These are phyloP conservation scores for Fusarium drepaniforme DNA, from an alignment of 2,329 filamentous ascomycete genomes.

Conservation along the genomic window DNA sequence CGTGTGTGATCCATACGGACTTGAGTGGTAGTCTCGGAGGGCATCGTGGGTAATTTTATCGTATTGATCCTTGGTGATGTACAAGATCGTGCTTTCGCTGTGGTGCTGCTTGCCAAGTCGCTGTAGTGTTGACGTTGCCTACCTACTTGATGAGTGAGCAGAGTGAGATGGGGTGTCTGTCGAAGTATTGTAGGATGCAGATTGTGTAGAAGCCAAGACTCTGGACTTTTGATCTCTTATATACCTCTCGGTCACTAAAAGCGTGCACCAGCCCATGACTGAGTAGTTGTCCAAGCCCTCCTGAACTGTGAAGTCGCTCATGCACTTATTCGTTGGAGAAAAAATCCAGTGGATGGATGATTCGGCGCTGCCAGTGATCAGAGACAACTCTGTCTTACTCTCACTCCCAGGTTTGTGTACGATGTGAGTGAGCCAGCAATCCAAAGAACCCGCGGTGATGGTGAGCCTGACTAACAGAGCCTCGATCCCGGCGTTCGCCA, in stretches of 20 bases:
- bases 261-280: background rate
- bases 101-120: background rate
- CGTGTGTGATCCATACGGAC: background rate
- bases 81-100: background rate
- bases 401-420: background rate
- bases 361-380: too few species aligned
- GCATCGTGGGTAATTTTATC: background rate
- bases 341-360: background rate
- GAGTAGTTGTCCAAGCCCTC: background rate
- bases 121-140: background rate
- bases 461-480: background rate
- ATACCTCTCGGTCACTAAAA: background rate
- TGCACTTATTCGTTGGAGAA: background rate
- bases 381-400: background rate
- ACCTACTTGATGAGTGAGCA: background rate
- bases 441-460: background rate
- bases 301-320: background rate
- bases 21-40: background rate
- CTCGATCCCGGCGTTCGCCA: background rate
- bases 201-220: background rate
- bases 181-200: background rate
- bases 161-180: background rate
- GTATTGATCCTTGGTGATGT: background rate
- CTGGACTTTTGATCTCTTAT: background rate
- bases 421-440: background rate